These are phyloP conservation scores for Batrachochytrium dendrobatidis DNA, from an alignment of 371 early-diverging fungal genomes.

Conservation along the genomic window DNA sequence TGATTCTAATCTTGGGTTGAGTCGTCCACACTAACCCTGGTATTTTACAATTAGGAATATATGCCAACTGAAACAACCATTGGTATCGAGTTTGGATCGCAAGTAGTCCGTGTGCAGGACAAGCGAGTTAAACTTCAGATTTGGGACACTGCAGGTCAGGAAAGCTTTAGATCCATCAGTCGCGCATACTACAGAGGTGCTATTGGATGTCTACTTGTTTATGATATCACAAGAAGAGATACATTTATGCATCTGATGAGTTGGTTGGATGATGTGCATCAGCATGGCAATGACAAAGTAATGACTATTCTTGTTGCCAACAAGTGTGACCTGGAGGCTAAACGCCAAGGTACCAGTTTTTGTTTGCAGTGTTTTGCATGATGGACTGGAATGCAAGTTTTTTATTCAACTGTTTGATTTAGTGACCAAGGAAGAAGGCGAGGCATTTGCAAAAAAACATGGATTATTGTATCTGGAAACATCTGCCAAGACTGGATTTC, in stretches of 20 bases:
- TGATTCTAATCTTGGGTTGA: background rate
- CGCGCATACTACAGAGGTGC: slow-evolving; percentile 97
- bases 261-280: slow-evolving; percentile 79
- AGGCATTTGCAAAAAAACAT: slow-evolving; percentile 76
- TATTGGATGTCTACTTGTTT: slow-evolving; percentile 81
- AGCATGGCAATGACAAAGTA: slow-evolving; percentile 85
- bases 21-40: too few species aligned
- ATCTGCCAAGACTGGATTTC: slow-evolving; percentile 87
- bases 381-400: background rate
- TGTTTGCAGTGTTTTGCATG: background rate
- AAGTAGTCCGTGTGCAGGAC: slow-evolving; percentile 4
- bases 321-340: slow-evolving; percentile 82
- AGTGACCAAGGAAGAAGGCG: slow-evolving; percentile 83
- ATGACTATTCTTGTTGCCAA: slow-evolving; percentile 91
- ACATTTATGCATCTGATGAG: slow-evolving; percentile 84
- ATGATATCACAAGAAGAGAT: slow-evolving; percentile 58
- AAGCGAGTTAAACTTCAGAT: slow-evolving; percentile 53
- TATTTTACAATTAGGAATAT: slow-evolving; percentile 6
- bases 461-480: slow-evolving; percentile 87
- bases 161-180: slow-evolving; percentile 89
- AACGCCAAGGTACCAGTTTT: slow-evolving; percentile 39
- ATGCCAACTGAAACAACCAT: slow-evolving; percentile 15
- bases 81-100: slow-evolving; percentile 11
- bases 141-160: slow-evolving; percentile 94
- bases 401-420: slow-evolving; percentile 18